A percentile compares a stretch with the other conserved stretches of the same genome.
These are phyloP conservation scores for Russula dissimulans DNA, from an alignment of 768 basidiomycete species.

Conservation along the genomic window DNA sequence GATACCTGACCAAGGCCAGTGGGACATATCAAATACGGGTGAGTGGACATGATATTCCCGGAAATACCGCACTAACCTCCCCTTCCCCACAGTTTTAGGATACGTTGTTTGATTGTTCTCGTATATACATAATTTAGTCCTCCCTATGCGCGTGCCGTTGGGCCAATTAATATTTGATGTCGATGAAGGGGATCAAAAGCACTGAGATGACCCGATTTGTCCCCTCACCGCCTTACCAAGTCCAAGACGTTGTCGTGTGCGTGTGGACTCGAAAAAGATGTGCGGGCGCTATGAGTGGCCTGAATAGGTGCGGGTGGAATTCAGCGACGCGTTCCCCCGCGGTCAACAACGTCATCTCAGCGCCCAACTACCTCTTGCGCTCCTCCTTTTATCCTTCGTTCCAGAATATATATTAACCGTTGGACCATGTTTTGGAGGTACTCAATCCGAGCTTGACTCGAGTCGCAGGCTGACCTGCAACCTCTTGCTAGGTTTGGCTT, in stretches of 20 bases:
- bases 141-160: not conserved
- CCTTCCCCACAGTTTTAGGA: slow-evolving; percentile 13
- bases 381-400: not conserved
- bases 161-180: too few species aligned
- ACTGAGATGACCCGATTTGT: not conserved
- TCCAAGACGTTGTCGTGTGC: not conserved
- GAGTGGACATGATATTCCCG: slow-evolving; percentile 29
- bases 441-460: not conserved
- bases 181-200: not conserved
- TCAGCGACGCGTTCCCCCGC: slow-evolving; percentile 1
- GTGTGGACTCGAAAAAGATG: not conserved
- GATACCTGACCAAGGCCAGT: slow-evolving; percentile 89
- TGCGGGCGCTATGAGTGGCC: not conserved
- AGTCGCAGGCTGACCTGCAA: not conserved
- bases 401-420: not conserved
- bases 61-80: not conserved
- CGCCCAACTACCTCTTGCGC: not conserved
- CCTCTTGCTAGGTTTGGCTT: slow-evolving; percentile 65
- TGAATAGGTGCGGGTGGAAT: not conserved
- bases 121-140: not conserved
- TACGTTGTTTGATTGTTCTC: not conserved
- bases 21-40: slow-evolving; percentile 93
- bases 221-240: not conserved
- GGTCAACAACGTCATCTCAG: not conserved
- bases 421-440: slow-evolving; percentile 21